Conservation (phyloP, 2,329 filamentous ascomycete genomes). For the Endoconidiophora laricicola region DNA sequence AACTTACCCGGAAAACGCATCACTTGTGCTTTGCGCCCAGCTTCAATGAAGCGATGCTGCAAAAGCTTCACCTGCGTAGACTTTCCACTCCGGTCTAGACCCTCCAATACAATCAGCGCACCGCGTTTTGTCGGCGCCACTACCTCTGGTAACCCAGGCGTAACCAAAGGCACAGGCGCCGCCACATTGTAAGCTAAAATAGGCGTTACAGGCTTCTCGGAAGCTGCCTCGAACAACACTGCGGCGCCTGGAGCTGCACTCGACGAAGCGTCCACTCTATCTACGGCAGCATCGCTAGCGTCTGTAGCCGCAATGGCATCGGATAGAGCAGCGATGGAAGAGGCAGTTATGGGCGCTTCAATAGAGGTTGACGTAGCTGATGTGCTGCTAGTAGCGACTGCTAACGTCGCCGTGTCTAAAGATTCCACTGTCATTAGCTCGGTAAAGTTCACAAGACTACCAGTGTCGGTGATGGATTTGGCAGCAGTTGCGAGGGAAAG, state of each 20-base stretch:
- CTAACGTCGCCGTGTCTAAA: too few relatives aligned
- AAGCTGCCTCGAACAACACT: background rate
- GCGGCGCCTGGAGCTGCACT: background rate
- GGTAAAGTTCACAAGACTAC: too few relatives aligned
- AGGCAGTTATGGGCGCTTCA: background rate
- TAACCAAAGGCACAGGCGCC: conserved; percentile 3
- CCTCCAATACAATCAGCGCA: conserved; percentile 70
- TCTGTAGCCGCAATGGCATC: background rate
- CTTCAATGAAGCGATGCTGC: conserved; percentile 33
- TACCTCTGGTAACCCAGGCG: background rate
- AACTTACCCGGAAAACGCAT: conserved; percentile 41
- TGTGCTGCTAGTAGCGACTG: background rate
- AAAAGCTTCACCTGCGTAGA: conserved; percentile 72
- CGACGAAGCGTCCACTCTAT: background rate
- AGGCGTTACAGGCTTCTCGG: background rate
- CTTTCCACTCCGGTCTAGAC: conserved; percentile 79
- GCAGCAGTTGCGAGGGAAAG: conserved; percentile 15
- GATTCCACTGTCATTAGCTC: too few relatives aligned
- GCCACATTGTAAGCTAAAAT: background rate
- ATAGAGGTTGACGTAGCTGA: background rate
- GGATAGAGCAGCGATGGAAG: background rate
- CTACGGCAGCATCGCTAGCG: background rate
- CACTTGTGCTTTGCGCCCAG: conserved; percentile 31
- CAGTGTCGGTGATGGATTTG: background rate
- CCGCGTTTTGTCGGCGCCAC: conserved; percentile 30